Base-by-base conservation (phyloP, 257 asterid species). In the Lavandula angustifolia region DNA sequence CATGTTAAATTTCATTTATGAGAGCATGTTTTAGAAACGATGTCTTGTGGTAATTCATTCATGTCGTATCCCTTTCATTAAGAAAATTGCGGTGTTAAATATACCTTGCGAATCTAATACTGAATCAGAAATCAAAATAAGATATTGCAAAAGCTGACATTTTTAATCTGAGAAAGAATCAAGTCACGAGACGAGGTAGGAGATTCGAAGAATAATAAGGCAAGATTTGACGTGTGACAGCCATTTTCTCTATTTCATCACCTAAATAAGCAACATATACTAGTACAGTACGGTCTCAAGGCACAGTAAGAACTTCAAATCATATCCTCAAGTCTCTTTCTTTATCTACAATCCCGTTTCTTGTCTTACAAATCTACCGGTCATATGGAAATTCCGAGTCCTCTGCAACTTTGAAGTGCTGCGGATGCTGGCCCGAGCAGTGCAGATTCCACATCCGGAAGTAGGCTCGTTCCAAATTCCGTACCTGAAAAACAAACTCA, bases 391-490 rank as follows among this genome's bases (percentile, higher is more conserved):
- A 90, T 52, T 86, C 94, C 40, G 62, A 52, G 54, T 90, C 84
- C 35, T 90, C 96, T 0, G 78, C 29, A 51, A 94, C 99, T 86
- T 87, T 86, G 77, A 87, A 94, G 52, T 73, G 98, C 70, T 86
- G 92, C n/a, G 98, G 95, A 6, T 78, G 88, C 55, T 83, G 95
- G 32, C 96, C 95, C 0, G 85, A 86, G 83, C 96, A 87, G 73
- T 90, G 41, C 59, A 94, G 61, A 72, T 84, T 90, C 99, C 99
- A 94, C 99, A 86, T 90, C 87, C 79, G 90, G 79, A 90, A 94
- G 82, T 83, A 94, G 4, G 85, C 62, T 14, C 98, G 95, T 68
- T 94, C 99, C 87, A 94, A 76, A 71, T 94, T 94, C 69, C 84
- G 71, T 64, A 92, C 97, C 99, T 92, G 86, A 68, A 62, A 53